phyloP scores from a whole-genome alignment of 495 filamentous ascomycete species.

The Clohesyomyces aquaticus region DNA sequence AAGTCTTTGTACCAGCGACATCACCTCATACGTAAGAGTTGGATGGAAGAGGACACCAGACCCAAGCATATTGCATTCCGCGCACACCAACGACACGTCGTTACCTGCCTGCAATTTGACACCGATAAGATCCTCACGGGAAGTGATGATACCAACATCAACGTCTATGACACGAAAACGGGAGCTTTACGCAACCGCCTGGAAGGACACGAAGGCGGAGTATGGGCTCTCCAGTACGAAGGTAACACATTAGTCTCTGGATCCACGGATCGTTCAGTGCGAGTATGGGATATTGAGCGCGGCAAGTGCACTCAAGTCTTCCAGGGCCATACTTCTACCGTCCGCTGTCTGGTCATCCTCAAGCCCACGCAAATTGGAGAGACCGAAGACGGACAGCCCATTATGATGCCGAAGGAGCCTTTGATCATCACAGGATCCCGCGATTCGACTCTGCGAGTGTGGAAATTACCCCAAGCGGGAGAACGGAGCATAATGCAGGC shows the following conservation, averaged over 20 bases:
- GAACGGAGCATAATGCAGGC: conserved; percentile 76
- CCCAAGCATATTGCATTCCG: conserved; percentile 96
- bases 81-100: conserved; percentile 93
- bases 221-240: conserved; percentile 97
- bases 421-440: conserved; percentile 97
- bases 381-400: conserved; percentile 69
- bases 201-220: conserved; percentile 92
- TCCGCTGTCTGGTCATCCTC: conserved; percentile 93
- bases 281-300: conserved; percentile 95
- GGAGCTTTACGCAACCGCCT: conserved; percentile 80
- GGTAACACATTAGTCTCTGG: conserved; percentile 95
- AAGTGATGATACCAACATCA: conserved; percentile 96
- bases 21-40: conserved; percentile 82
- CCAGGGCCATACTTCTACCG: conserved; percentile 95
- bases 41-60: conserved; percentile 82
- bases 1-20: conserved; percentile 96
- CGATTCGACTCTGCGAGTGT: conserved; percentile 91
- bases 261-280: conserved; percentile 91
- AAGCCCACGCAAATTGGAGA: conserved; percentile 80
- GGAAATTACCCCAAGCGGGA: conserved; percentile 86
- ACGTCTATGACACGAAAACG: conserved; percentile 97
- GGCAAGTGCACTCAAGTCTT: conserved; percentile 92
- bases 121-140: conserved; percentile 97
- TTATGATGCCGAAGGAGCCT: conserved; percentile 88
- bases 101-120: conserved; percentile 97